Evolutionary conservation across 2,329 filamentous ascomycete species (phyloP), one percentile per base, ranked within the genome.

Genomic region (Ophiostoma angusticollis): DNA sequence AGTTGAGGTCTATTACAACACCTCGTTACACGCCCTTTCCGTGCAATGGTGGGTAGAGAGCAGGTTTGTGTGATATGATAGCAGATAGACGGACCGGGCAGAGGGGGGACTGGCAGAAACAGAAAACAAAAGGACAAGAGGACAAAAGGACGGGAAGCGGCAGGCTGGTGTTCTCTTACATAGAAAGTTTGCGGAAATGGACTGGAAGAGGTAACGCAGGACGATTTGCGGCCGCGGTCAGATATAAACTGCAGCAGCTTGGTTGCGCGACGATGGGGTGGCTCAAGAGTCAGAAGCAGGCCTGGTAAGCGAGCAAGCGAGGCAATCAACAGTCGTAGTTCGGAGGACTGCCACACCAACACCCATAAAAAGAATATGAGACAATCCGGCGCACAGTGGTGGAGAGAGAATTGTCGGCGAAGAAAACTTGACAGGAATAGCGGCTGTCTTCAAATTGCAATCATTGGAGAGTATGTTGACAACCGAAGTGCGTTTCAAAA

Each of bases 141-240:
- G 11, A 28, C 5, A 9, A 28, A 13, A 6, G n/a, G 25, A 13
- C 11, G 25, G 25, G 25, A 28, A 28, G 25, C 11, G 25, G 11
- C 25, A 28, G 25, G 31, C 4, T 6, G 12, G 21, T 16, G 30
- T 9, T 12, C 12, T 29, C 31, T 40, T 35, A 35, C 38, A 31
- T 31, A 3, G 6, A 16, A 24, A 13, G 19, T 16, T 11, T 7
- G 14, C 29, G 18, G 24, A 11, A 14, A 24, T 17, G 17, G 14
- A 16, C 21, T 17, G 6, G 12, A 14, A 27, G 25, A 30, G 11
- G 37, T 36, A 25, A 33, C 36, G 29, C 35, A 39, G 22, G 28
- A 36, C 22, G 32, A 24, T 16, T 32, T 23, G 31, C 41, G 14
- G 40, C 36, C 35, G 36, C 36, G 19, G 31, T 14, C 36, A 11